These are phyloP conservation scores for Sugiyamaella sp. DNA, from an alignment of 1,139 yeast genomes.

Conservation along the genomic window DNA sequence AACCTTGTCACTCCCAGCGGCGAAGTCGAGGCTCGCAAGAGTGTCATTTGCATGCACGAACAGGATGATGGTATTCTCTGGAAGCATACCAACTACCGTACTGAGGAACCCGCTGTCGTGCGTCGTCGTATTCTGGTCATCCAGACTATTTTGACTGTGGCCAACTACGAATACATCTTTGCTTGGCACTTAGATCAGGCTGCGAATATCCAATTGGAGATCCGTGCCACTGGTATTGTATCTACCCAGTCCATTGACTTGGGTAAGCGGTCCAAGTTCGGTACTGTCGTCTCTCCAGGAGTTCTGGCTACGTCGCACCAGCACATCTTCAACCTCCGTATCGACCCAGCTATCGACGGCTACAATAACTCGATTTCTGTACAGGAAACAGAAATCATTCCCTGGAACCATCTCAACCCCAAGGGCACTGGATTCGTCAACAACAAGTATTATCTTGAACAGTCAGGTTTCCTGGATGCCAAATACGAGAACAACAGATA, in stretches of 20 bases:
- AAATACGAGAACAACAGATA: slow-evolving; percentile 77
- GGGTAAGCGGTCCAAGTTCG: slow-evolving; percentile 75
- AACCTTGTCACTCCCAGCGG: slow-evolving; percentile 63
- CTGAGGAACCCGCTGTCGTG: slow-evolving; percentile 70
- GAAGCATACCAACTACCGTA: slow-evolving; percentile 86
- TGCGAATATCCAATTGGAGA: slow-evolving; percentile 80
- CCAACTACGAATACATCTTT: slow-evolving; percentile 84
- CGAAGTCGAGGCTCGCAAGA: slow-evolving; percentile 64
- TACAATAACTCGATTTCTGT: slow-evolving; percentile 71
- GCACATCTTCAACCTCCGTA: slow-evolving; percentile 80
- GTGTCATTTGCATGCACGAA: slow-evolving; percentile 87
- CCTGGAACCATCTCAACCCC: slow-evolving; percentile 63
- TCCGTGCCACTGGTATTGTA: slow-evolving; percentile 83
- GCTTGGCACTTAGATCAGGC: slow-evolving; percentile 80
- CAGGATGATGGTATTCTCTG: slow-evolving; percentile 81
- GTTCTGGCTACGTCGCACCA: slow-evolving; percentile 90
- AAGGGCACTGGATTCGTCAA: slow-evolving; percentile 75
- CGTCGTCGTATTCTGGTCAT: slow-evolving; percentile 85
- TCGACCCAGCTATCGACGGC: slow-evolving; percentile 88
- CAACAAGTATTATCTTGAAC: slow-evolving; percentile 66
- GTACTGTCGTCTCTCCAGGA: slow-evolving; percentile 82
- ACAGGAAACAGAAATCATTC: slow-evolving; percentile 70
- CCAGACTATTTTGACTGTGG: slow-evolving; percentile 87
- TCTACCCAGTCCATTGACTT: slow-evolving; percentile 76
- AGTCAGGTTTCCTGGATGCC: slow-evolving; percentile 73